Evolutionary conservation across 805 yeast genomes (phyloP).

Genomic region (Candida sonorensis): DNA sequence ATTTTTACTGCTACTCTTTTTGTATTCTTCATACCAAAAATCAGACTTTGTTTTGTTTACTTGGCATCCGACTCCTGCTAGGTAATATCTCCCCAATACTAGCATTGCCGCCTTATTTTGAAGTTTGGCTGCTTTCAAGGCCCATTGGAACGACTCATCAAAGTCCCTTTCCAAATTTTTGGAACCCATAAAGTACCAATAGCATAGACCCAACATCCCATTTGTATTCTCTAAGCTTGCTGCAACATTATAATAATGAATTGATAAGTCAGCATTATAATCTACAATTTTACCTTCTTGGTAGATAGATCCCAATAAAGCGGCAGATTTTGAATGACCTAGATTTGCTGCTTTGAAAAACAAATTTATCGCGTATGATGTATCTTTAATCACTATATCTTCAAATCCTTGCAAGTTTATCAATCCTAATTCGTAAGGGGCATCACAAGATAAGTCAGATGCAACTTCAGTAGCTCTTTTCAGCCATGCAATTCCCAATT

Average conservation of each 20-base stretch:
- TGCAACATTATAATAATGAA: slow-evolving; percentile 89
- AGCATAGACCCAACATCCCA: slow-evolving; percentile 90
- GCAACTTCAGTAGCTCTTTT: slow-evolving; percentile 82
- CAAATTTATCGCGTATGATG: slow-evolving; percentile 75
- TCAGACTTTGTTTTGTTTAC: slow-evolving; percentile 50
- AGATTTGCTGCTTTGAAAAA: slow-evolving; percentile 85
- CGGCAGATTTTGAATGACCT: slow-evolving; percentile 76
- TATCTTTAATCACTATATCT: slow-evolving; percentile 82
- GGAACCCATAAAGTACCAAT: slow-evolving; percentile 93
- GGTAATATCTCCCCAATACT: slow-evolving; percentile 77
- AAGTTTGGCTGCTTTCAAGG: slow-evolving; percentile 71
- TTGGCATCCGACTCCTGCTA: slow-evolving; percentile 82
- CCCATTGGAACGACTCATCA: slow-evolving; percentile 92
- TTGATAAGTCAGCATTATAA: slow-evolving; percentile 74
- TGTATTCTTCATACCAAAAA: slow-evolving; percentile 71
- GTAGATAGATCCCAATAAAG: slow-evolving; percentile 74
- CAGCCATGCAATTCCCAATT: slow-evolving; percentile 89
- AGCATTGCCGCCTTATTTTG: slow-evolving; percentile 79
- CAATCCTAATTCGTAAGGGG: slow-evolving; percentile 87
- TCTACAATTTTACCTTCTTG: slow-evolving; percentile 75
- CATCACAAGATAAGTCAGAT: slow-evolving; percentile 80
- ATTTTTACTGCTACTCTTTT: neutral
- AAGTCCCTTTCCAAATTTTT: slow-evolving; percentile 80
- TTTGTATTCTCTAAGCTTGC: slow-evolving; percentile 83
- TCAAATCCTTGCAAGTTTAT: slow-evolving; percentile 78